These are phyloP conservation scores for Schizophyllum amplum DNA, from an alignment of 1,284 basidiomycete genomes.

Conservation along the genomic window DNA sequence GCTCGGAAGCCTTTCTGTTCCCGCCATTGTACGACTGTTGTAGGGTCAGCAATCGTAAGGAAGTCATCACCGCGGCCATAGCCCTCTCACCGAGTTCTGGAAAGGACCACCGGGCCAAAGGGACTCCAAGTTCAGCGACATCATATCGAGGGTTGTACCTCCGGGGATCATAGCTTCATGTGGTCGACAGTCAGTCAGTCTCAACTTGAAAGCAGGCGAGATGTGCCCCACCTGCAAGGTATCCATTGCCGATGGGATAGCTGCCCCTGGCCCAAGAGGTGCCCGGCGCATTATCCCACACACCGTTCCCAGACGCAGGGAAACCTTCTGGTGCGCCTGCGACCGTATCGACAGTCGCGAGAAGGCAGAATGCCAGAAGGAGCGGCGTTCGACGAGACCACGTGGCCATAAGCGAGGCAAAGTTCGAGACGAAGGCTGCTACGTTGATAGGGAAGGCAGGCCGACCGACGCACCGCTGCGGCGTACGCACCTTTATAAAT, in stretches of 20 bases:
- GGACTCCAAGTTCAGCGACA: conserved; percentile 66
- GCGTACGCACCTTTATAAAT: too few relatives aligned
- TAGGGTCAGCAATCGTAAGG: conserved; percentile 1
- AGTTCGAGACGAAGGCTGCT: too few relatives aligned
- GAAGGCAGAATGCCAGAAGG: too few relatives aligned
- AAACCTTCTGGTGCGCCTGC: conserved; percentile 40
- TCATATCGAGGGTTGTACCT: conserved; percentile 48
- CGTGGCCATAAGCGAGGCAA: too few relatives aligned
- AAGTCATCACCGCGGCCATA: not conserved
- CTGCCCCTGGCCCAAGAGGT: conserved; percentile 48
- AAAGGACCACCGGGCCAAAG: conserved; percentile 73
- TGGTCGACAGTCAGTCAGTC: conserved; percentile 1
- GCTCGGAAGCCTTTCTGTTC: conserved; percentile 45
- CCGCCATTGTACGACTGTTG: conserved; percentile 66
- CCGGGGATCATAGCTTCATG: conserved; percentile 56
- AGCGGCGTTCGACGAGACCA: too few relatives aligned
- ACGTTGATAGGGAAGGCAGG: too few relatives aligned
- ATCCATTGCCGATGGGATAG: conserved; percentile 69
- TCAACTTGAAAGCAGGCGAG: conserved; percentile 4
- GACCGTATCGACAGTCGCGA: not conserved
- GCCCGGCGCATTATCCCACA: conserved; percentile 57
- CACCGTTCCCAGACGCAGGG: conserved; percentile 61
- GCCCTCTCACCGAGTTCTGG: conserved; percentile 38
- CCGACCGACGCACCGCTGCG: too few relatives aligned
- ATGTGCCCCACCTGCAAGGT: conserved; percentile 58